Evolutionary conservation across 768 basidiomycete genomes (phyloP).

Genomic region (Leucocoprinus birnbaumii): DNA sequence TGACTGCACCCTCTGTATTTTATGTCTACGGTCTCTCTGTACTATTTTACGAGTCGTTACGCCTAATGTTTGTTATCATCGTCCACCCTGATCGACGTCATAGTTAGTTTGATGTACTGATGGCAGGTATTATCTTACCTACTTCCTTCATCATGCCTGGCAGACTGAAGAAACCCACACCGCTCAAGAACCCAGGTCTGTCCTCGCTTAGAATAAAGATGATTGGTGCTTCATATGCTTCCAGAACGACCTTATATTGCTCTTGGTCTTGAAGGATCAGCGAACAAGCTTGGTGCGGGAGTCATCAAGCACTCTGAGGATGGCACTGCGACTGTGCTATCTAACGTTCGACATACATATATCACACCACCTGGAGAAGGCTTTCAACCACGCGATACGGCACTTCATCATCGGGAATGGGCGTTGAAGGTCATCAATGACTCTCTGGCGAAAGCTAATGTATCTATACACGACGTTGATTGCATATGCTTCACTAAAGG

Average conservation of each 20-base stretch:
- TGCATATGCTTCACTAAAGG: constrained; percentile 99
- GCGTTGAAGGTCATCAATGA: constrained; percentile 76
- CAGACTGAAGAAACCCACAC: constrained; percentile 21
- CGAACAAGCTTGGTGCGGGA: constrained; percentile 96
- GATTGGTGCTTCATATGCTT: not conserved
- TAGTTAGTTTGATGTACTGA: not conserved
- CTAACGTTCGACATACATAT: constrained; percentile 97
- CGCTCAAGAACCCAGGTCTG: constrained; percentile 35
- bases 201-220: not conserved
- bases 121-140: too few species aligned
- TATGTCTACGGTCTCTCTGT: not conserved
- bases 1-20: not conserved
- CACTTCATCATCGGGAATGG: constrained; percentile 95
- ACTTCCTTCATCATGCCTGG: constrained; percentile 23
- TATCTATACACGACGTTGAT: constrained; percentile 77
- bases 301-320: constrained; percentile 81
- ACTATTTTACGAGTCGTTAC: too few species aligned
- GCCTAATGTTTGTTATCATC: too few species aligned
- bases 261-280: constrained; percentile 96
- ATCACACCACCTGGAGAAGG: constrained; percentile 98
- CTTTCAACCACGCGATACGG: constrained; percentile 94
- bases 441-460: constrained; percentile 62
- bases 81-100: not conserved
- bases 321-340: constrained; percentile 73
- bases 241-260: constrained; percentile 73